Conservation (phyloP, 1,284 basidiomycete genomes). For the Microbotryum lychnidis-dioicae region DNA sequence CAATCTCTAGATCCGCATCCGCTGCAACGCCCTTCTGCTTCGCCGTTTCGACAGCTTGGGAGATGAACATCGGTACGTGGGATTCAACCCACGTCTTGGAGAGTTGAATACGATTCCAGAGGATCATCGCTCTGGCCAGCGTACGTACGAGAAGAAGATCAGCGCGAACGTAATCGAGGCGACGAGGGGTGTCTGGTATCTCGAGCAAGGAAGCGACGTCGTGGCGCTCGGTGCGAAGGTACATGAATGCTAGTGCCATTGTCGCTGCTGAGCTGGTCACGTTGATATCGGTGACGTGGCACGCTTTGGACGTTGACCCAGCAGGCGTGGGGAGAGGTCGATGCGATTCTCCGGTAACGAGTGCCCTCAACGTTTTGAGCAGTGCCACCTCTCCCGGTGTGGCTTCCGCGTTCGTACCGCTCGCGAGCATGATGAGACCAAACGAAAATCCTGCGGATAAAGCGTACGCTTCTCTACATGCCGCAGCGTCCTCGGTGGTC, state of each 20-base stretch:
- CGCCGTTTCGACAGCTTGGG: conserved; percentile 48
- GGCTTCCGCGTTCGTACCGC: conserved; percentile 45
- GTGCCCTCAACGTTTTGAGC: conserved; percentile 25
- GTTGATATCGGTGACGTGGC: conserved; percentile 62
- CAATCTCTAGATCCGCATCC: conserved; percentile 44
- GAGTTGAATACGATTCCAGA: conserved; percentile 74
- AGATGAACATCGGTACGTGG: conserved; percentile 65
- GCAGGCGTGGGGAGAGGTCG: conserved; percentile 14
- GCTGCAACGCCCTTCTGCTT: background rate
- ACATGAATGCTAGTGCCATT: conserved; percentile 85
- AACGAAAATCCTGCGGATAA: conserved; percentile 81
- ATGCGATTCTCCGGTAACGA: conserved; percentile 25
- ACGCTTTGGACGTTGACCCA: conserved; percentile 34
- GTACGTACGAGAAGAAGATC: conserved; percentile 76
- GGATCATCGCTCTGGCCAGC: conserved; percentile 68
- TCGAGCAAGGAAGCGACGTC: conserved; percentile 78
- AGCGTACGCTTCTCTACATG: conserved; percentile 84
- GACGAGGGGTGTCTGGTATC: conserved; percentile 68
- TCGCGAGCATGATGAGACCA: conserved; percentile 91
- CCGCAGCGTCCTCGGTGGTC: conserved; percentile 69
- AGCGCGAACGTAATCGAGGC: conserved; percentile 77
- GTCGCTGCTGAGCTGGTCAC: conserved; percentile 84
- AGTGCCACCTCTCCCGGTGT: conserved; percentile 16
- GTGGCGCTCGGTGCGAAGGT: conserved; percentile 68
- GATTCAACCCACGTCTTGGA: conserved; percentile 66